Evolutionary conservation across 2,329 filamentous ascomycete species (phyloP).

Genomic region (Hypoxylon sp.): DNA sequence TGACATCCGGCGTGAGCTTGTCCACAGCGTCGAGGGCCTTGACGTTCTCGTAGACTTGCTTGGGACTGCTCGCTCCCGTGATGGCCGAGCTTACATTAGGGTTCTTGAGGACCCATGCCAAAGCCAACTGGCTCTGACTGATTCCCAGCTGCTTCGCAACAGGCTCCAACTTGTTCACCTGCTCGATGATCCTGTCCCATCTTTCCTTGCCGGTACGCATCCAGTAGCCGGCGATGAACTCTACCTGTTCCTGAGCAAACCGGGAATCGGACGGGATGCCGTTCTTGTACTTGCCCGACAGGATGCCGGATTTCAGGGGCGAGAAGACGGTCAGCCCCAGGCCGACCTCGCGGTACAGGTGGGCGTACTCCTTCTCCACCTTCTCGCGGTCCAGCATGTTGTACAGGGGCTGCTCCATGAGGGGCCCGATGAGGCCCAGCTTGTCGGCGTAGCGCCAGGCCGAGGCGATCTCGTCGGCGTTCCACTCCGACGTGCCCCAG

Average conservation of each 20-base stretch:
- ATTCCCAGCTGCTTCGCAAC: constrained; percentile 71
- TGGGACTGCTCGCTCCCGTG: constrained; percentile 63
- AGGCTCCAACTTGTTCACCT: constrained; percentile 65
- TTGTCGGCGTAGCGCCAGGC: constrained; percentile 68
- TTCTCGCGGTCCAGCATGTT: constrained; percentile 68
- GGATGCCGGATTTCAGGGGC: constrained; percentile 65
- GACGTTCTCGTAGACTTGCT: constrained; percentile 68
- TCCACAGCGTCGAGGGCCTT: constrained; percentile 60
- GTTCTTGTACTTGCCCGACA: constrained; percentile 73
- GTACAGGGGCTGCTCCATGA: constrained; percentile 73
- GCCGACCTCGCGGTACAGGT: constrained; percentile 66
- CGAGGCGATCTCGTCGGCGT: constrained; percentile 69
- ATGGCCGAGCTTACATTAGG: constrained; percentile 68
- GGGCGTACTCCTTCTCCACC: constrained; percentile 69
- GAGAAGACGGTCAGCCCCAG: constrained; percentile 70
- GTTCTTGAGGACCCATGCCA: constrained; percentile 71
- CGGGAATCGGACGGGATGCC: constrained; percentile 54
- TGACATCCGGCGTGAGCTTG: constrained; percentile 65
- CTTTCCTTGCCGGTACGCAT: constrained; percentile 58
- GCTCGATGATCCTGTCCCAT: constrained; percentile 65
- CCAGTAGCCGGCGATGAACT: constrained; percentile 63
- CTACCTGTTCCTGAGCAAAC: constrained; percentile 59
- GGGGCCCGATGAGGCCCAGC: constrained; percentile 66
- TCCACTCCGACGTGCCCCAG: constrained; percentile 76
- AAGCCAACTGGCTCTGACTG: constrained; percentile 62